Base-by-base conservation (phyloP, 106 monocot species). In the Phalaenopsis aphrodite region DNA sequence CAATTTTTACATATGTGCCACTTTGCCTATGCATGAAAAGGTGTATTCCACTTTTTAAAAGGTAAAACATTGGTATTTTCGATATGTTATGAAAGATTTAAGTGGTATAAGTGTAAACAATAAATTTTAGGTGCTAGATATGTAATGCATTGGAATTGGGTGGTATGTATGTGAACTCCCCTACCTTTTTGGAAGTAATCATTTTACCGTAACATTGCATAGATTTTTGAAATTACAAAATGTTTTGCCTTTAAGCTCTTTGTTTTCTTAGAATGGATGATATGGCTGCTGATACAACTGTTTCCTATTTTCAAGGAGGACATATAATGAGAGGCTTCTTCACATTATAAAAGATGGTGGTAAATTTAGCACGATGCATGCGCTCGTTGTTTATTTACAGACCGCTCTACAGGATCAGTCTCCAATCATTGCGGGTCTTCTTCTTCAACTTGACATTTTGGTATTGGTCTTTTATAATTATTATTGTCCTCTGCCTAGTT, bases 361-460 rank as follows among this genome's bases (percentile, higher is more conserved):
- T 46, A 49, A 61, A 56, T 85, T 81, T 55, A 90, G 90, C 56
- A 87, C 77, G 38, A 90, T 90, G 90, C 90, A 90, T 77, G 72
- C 81, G 4, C 87, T 90, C 5, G 87, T 87, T 48, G 78, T 82
- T 23, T 90, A 87, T 68, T 77, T 90, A 19, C 90, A 90, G 75
- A 83, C 81, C 5, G 75, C 87, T 72, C 48, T 79, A 5, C 85
- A 72, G 79, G 90, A 90, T 81, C 90, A 87, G 56, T 78, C 79
- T 38, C 90, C 90, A 3, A 75, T 87, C 41, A 49, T 90, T 23
- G 90, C 87, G 3, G 81, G 87, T n/a, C 85, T 90, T 41, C 87
- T 90, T 67, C 90, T 90, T 55, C 90, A 90, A 78, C 90, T 90
- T 66, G 90, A 90, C 79, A 76, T 90, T 75, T 37, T 90, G 85